Conservation (phyloP, 768 basidiomycete genomes). For the Suillus variegatus region DNA sequence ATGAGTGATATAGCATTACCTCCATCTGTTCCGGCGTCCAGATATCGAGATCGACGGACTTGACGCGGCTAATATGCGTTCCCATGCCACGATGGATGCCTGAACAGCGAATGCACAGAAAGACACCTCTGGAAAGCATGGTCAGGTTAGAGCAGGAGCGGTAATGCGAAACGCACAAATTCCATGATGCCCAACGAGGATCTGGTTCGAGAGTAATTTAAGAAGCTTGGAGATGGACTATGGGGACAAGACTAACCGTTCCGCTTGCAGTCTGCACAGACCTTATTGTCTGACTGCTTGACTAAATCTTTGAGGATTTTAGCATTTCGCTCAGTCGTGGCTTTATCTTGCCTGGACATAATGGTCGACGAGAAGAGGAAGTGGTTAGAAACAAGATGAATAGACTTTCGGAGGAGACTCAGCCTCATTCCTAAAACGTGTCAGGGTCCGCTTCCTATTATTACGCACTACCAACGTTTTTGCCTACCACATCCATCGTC, state of each 20-base stretch:
- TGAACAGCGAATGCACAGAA: conserved; percentile 95
- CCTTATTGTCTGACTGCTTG: conserved; percentile 87
- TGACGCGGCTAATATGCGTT: conserved; percentile 96
- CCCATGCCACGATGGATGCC: conserved; percentile 98
- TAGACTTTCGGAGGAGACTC: conserved; percentile 9
- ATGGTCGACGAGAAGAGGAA: conserved; percentile 17
- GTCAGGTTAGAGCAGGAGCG: background rate
- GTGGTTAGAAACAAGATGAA: conserved; percentile 3
- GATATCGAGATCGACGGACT: conserved; percentile 94
- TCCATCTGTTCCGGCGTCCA: conserved; percentile 99
- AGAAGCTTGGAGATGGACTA: conserved; percentile 3
- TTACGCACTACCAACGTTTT: conserved; percentile 6
- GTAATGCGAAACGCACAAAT: conserved; percentile 59
- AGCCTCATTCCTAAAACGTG: conserved; percentile 10
- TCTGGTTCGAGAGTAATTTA: conserved; percentile 49
- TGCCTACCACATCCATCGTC: conserved; percentile 4
- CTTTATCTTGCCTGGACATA: conserved; percentile 72
- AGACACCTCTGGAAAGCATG: conserved; percentile 66
- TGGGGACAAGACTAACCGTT: conserved; percentile 62
- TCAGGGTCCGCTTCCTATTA: conserved; percentile 4
- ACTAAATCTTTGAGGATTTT: conserved; percentile 83
- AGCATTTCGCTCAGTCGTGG: conserved; percentile 79
- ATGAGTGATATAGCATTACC: conserved; percentile 42
- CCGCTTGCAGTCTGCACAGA: conserved; percentile 95
- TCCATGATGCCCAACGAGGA: conserved; percentile 98